A percentile compares a stretch with the other conserved stretches of the same genome.
These are phyloP conservation scores for Hanseniaspora vineae DNA, from an alignment of 805 yeast species.

Conservation along the genomic window DNA sequence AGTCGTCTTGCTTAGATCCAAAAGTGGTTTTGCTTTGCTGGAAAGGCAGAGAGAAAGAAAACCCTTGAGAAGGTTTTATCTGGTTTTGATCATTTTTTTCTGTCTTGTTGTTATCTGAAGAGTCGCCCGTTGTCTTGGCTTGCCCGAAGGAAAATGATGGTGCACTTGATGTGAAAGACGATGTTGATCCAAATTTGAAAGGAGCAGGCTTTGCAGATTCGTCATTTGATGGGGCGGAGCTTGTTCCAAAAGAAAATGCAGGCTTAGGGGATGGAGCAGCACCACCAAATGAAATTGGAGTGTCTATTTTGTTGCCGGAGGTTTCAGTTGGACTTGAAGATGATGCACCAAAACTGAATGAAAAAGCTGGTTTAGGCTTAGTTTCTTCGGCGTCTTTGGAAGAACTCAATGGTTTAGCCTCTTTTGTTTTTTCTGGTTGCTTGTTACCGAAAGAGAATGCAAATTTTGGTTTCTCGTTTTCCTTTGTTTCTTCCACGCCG, in stretches of 20 bases:
- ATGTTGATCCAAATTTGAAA: constrained; percentile 5
- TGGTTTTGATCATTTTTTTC: constrained; percentile 3
- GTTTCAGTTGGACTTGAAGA: background rate
- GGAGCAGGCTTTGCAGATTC: constrained; percentile 6
- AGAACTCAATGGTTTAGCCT: background rate
- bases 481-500: background rate
- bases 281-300: constrained; percentile 17
- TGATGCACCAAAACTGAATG: constrained; percentile 5
- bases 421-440: background rate
- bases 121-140: constrained; percentile 2
- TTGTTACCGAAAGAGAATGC: constrained; percentile 17
- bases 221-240: constrained; percentile 1
- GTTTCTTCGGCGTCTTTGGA: constrained; percentile 2
- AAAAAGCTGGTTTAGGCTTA: constrained; percentile 7
- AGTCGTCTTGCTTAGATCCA: constrained; percentile 4
- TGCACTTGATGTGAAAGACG: constrained; percentile 15
- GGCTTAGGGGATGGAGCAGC: constrained; percentile 7
- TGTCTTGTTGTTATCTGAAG: background rate
- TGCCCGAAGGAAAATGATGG: constrained; percentile 14
- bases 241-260: constrained; percentile 15
- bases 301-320: constrained; percentile 7
- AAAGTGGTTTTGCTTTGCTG: constrained; percentile 14
- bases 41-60: constrained; percentile 24
- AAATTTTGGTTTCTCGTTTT: constrained; percentile 11
- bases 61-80: constrained; percentile 20